phyloP scores from a whole-genome alignment of 331 rosid species.

The Quercus tomentella region DNA sequence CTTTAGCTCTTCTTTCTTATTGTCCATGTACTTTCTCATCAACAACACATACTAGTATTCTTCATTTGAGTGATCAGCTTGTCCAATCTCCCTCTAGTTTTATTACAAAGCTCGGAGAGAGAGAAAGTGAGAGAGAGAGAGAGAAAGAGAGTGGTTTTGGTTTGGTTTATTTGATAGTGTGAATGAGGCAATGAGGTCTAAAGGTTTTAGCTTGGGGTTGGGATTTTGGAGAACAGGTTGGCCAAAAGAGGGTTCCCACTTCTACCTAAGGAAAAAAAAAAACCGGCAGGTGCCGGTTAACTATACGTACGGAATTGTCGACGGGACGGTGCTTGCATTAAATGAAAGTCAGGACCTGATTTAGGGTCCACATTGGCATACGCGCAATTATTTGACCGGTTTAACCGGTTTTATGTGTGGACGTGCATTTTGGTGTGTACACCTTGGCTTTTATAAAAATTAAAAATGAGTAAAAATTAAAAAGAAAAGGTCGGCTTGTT shows the following conservation, averaged over 20 bases:
- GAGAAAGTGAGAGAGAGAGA: background rate
- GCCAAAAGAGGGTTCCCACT: slow-evolving; percentile 62
- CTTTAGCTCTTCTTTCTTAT: slow-evolving; percentile 34
- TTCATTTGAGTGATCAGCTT: slow-evolving; percentile 20
- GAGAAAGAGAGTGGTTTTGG: background rate
- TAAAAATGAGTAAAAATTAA: too few species aligned
- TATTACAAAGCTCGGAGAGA: slow-evolving; percentile 1
- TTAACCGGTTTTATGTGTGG: slow-evolving; percentile 42
- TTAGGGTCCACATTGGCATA: slow-evolving; percentile 27
- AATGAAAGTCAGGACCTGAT: slow-evolving; percentile 30
- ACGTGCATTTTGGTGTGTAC: slow-evolving; percentile 3
- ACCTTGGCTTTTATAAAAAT: slow-evolving; percentile 24
- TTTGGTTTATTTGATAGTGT: slow-evolving; percentile 15
- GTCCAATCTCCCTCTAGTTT: slow-evolving; percentile 24
- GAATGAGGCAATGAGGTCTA: slow-evolving; percentile 12
- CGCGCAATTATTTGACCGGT: slow-evolving; percentile 73
- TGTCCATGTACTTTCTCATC: slow-evolving; percentile 43
- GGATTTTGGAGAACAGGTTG: slow-evolving; percentile 82
- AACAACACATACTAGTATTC: slow-evolving; percentile 44
- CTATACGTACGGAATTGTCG: slow-evolving; percentile 34
- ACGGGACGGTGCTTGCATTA: slow-evolving; percentile 41
- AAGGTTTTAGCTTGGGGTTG: slow-evolving; percentile 12
- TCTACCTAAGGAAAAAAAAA: slow-evolving; percentile 38
- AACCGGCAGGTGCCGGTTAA: slow-evolving; percentile 62
- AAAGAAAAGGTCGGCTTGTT: background rate